Evolutionary conservation across 768 basidiomycete genomes (phyloP).

Genomic region (Suillus tomentosus): DNA sequence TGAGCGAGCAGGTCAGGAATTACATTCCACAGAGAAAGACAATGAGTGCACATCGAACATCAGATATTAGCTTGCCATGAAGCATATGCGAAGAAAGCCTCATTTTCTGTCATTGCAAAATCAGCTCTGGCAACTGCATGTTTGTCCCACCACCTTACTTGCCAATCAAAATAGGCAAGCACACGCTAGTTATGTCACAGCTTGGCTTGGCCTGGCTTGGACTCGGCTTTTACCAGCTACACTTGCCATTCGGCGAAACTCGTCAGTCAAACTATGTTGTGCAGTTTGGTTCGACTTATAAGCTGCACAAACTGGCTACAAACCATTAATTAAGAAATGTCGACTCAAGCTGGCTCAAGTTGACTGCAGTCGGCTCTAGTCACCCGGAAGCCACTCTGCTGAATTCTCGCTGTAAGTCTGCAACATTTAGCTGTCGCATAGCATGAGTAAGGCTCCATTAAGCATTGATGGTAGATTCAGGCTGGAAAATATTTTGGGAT

Average conservation of each 20-base stretch:
- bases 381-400: no score
- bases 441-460: not conserved
- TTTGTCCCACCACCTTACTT: not conserved
- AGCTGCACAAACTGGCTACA: not conserved
- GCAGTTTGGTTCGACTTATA: not conserved
- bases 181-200: not conserved
- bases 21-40: not conserved
- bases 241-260: not conserved
- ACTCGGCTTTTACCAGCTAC: not conserved
- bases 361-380: not conserved
- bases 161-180: not conserved
- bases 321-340: not conserved
- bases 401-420: no score
- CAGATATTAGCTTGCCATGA: not conserved
- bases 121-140: not conserved
- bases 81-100: not conserved
- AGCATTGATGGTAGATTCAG: not conserved
- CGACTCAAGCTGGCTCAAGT: not conserved
- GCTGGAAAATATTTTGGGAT: not conserved
- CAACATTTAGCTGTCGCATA: not conserved
- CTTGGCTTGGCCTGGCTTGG: no score
- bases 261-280: not conserved
- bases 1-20: not conserved
- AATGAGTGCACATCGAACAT: not conserved
- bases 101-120: not conserved